Percentiles rank a stretch among this genome's conserved stretches.
phyloP scores from a whole-genome alignment of 176 grass and related monocot genomes.

The Aegilops longissima region DNA sequence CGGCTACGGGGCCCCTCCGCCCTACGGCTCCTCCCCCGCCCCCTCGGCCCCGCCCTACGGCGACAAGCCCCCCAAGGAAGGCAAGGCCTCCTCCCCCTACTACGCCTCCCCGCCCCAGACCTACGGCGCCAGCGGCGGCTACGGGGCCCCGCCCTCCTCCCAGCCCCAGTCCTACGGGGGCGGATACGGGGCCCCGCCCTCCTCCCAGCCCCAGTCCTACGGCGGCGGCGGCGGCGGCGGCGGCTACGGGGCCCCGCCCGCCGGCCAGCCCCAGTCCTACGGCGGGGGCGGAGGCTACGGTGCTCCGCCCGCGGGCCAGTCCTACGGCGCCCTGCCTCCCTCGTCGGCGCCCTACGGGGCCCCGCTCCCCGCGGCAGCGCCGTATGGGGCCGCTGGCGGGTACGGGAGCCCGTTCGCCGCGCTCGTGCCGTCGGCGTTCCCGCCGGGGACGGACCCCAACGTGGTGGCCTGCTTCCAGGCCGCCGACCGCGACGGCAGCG shows the following conservation, averaged over 20 bases:
- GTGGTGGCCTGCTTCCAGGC: slow-evolving; percentile 94
- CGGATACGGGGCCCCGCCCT: neutral
- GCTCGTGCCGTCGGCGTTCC: slow-evolving; percentile 71
- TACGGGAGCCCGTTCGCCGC: slow-evolving; percentile 62
- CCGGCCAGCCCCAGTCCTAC: neutral
- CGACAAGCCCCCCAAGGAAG: slow-evolving; percentile 41
- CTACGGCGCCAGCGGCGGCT: slow-evolving; percentile 18
- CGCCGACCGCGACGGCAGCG: slow-evolving; percentile 84
- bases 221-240: neutral
- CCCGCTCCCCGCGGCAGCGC: neutral
- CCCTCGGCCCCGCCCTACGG: slow-evolving; percentile 39
- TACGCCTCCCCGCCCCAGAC: slow-evolving; percentile 10
- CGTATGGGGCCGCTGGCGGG: slow-evolving; percentile 2
- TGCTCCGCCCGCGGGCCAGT: neutral
- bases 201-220: slow-evolving; percentile 6
- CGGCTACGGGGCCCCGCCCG: neutral
- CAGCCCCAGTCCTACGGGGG: slow-evolving; percentile 26
- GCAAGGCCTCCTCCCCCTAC: slow-evolving; percentile 28
- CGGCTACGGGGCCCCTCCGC: slow-evolving; percentile 23
- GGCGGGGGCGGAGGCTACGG: neutral
- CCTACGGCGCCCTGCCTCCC: slow-evolving; percentile 3
- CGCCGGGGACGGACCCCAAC: slow-evolving; percentile 83
- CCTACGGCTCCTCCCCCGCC: slow-evolving; percentile 4
- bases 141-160: neutral
- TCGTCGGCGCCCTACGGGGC: slow-evolving; percentile 19